Evolutionary conservation across 495 filamentous ascomycete genomes (phyloP), one percentile per base, ranked within the genome.

Genomic region (Trypethelium eluteriae): DNA sequence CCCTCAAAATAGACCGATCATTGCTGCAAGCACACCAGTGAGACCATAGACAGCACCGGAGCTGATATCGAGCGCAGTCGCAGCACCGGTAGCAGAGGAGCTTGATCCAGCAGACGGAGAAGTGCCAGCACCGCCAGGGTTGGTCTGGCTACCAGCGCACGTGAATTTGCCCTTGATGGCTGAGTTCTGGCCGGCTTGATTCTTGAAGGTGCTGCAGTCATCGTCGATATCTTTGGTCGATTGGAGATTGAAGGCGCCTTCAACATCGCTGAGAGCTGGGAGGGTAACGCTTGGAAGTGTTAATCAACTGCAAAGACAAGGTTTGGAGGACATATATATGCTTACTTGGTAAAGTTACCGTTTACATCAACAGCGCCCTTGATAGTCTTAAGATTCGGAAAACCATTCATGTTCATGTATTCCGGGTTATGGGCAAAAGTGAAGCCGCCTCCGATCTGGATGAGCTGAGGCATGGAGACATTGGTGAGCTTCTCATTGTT

Each of bases 321-420:
- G 25, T 5, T 57, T 47, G 6, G 10, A 65, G 25, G 5, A 18
- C 9, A 25, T n/a, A 38, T 35, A 32, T 3, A 56, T 59, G 85
- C 92, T 81, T 82, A 96, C 89, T 84, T 80, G 62, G 84, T 84
- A 77, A 96, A 95, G 79, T 84, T 87, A 73, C 94, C 94, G 72
- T 85, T 86, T 78, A 96, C 86, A 80, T 96, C 90, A 76, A 99
- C 80, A 67, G 93, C 93, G 78, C 93, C 94, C 69, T 81, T 83
- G 57, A 98, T 83, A n/a, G 75, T 81, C 67, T 82, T 71, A 34
- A 98, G 82, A 53, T 79, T 72, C 46, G 83, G 80, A 81, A 98
- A 89, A 59, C 82, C 83, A 65, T 83, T 74, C 39, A 96, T 81
- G 66, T 76, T 73, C 63, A 70, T 66, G 12, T 96, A 82, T 62